phyloP scores from a whole-genome alignment of 306 rosid genomes.

The Fragaria iinumae region DNA sequence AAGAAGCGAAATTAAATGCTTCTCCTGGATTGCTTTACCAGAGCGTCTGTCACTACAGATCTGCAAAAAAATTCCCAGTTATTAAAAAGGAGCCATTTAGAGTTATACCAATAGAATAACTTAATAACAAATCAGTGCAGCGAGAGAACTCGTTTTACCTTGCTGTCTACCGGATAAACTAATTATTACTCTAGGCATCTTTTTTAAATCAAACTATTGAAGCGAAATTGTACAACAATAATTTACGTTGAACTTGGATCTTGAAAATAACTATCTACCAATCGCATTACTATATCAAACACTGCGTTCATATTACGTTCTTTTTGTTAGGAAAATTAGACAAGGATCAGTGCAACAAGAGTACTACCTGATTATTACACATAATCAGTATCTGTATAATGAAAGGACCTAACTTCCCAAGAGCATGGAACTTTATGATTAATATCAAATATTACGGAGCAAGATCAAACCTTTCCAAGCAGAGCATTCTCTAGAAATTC shows the following conservation, averaged over 20 bases:
- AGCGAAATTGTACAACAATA: background rate
- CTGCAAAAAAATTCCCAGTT: constrained; percentile 42
- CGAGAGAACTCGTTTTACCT: background rate
- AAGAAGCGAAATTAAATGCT: constrained; percentile 59
- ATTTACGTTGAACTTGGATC: background rate
- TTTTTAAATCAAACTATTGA: background rate
- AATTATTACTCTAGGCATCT: background rate
- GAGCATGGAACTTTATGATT: background rate
- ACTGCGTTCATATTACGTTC: background rate
- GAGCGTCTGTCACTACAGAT: constrained; percentile 33
- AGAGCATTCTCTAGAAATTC: constrained; percentile 70
- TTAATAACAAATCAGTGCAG: background rate
- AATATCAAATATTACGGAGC: constrained; percentile 10
- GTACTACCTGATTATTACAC: background rate
- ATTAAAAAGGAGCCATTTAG: background rate
- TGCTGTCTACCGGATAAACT: background rate
- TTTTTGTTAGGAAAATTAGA: background rate
- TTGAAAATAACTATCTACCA: background rate
- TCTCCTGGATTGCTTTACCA: constrained; percentile 59
- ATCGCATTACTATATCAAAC: background rate
- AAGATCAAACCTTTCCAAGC: constrained; percentile 67
- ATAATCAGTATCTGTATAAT: background rate
- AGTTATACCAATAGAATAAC: background rate
- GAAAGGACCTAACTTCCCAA: background rate
- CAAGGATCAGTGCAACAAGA: background rate